These are phyloP conservation scores for Solanum gracilifrons DNA, from an alignment of 257 asterid species.

Conservation along the genomic window DNA sequence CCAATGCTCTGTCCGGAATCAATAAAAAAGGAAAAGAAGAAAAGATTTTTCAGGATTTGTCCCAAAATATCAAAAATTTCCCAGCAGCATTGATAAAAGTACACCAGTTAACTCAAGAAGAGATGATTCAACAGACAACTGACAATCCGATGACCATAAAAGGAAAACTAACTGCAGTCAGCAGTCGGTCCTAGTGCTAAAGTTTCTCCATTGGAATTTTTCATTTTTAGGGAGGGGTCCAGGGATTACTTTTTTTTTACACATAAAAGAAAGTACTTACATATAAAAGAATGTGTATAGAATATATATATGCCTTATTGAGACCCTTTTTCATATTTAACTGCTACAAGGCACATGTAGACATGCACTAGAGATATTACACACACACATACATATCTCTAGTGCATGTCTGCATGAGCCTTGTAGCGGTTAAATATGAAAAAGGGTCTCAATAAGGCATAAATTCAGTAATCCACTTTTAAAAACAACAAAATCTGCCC, in stretches of 20 bases:
- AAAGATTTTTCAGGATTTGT: background rate
- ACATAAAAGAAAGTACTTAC: background rate
- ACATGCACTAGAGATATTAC: too few species aligned
- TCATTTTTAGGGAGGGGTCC: background rate
- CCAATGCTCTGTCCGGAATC: slow-evolving; percentile 58
- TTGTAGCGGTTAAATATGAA: background rate
- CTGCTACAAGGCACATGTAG: too few species aligned
- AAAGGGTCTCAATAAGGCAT: background rate
- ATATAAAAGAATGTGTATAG: background rate
- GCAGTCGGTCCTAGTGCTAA: background rate
- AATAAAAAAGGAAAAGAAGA: background rate
- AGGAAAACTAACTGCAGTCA: background rate
- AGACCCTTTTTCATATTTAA: too few species aligned
- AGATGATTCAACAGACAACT: background rate
- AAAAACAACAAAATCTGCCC: background rate
- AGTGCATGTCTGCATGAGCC: background rate
- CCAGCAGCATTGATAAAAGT: background rate
- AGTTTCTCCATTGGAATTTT: background rate
- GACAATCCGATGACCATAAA: background rate
- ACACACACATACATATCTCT: background rate
- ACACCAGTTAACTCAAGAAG: background rate
- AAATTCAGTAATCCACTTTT: background rate
- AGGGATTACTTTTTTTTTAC: background rate
- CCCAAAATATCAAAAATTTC: background rate
- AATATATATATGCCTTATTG: background rate